Percentiles rank a stretch among this genome's conserved stretches.
Evolutionary conservation across 2,329 filamentous ascomycete genomes (phyloP).

Genomic region (Aspergillus intermedius): DNA sequence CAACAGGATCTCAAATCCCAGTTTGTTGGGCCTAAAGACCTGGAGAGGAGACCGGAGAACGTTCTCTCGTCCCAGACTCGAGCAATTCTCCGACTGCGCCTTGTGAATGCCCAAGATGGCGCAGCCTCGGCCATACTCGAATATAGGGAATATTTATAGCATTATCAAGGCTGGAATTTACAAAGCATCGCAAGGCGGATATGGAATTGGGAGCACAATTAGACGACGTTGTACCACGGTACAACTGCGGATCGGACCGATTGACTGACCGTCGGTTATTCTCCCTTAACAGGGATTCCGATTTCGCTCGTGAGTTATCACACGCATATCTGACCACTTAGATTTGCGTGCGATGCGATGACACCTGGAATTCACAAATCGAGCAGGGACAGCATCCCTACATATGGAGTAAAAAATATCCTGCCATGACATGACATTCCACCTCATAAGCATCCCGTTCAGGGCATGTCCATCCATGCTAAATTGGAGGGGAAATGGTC

Average conservation of each 20-base stretch:
- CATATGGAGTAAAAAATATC: too few species aligned
- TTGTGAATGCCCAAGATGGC: neutral
- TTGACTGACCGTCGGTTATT: neutral
- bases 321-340: neutral
- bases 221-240: too few species aligned
- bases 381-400: neutral
- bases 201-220: too few species aligned
- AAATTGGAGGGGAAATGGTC: too few species aligned
- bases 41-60: neutral
- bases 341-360: neutral
- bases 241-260: neutral
- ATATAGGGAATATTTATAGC: too few species aligned
- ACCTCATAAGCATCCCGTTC: too few species aligned
- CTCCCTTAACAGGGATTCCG: neutral
- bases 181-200: too few species aligned
- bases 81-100: neutral
- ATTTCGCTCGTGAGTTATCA: neutral
- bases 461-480: too few species aligned
- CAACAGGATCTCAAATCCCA: neutral
- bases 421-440: neutral
- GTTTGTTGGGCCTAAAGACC: neutral
- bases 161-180: too few species aligned
- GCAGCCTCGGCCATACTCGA: neutral
- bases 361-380: neutral
- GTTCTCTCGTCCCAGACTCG: too few species aligned